A percentile compares a stretch with the other conserved stretches of the same genome.
Conservation (phyloP, 345 rosid genomes). For the Combretum micranthum region DNA sequence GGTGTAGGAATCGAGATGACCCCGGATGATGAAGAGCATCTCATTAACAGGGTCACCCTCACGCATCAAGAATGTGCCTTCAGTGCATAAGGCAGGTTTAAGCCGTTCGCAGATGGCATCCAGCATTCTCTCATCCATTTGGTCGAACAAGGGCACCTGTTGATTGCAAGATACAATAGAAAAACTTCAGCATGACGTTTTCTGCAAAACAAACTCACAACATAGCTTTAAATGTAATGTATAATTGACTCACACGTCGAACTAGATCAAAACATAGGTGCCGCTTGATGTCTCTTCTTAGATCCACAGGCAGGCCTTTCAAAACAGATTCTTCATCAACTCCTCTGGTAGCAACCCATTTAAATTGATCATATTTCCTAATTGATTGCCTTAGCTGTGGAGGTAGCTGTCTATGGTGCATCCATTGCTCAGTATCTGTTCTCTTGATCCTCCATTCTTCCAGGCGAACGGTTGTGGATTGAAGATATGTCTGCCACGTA, state of each 20-base stretch:
- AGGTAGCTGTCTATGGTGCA: slow-evolving; percentile 89
- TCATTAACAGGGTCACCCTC: slow-evolving; percentile 91
- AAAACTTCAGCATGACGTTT: no score
- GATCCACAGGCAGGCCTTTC: slow-evolving; percentile 73
- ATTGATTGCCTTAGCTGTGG: slow-evolving; percentile 50
- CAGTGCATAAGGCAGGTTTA: slow-evolving; percentile 63
- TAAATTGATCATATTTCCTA: slow-evolving; percentile 75
- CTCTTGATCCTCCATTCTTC: slow-evolving; percentile 94
- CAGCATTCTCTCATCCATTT: slow-evolving; percentile 91
- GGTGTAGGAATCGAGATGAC: slow-evolving; percentile 80
- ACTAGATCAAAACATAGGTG: slow-evolving; percentile 90
- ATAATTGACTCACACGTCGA: slow-evolving; percentile 52
- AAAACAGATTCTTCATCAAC: slow-evolving; percentile 81
- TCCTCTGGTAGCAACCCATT: slow-evolving; percentile 85
- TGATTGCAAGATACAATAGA: not conserved
- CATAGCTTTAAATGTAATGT: not conserved
- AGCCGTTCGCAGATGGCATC: slow-evolving; percentile 92
- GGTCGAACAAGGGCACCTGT: slow-evolving; percentile 86
- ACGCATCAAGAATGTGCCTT: slow-evolving; percentile 65
- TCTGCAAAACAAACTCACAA: slow-evolving; percentile 3
- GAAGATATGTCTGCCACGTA: slow-evolving; percentile 64
- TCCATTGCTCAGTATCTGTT: slow-evolving; percentile 94
- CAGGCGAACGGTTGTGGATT: slow-evolving; percentile 68
- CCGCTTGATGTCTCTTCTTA: slow-evolving; percentile 79
- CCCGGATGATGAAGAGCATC: slow-evolving; percentile 87